A percentile compares a stretch with the other conserved stretches of the same genome.
These are phyloP conservation scores for Meredithiella fracta DNA, from an alignment of 2,329 filamentous ascomycete species.

Conservation along the genomic window DNA sequence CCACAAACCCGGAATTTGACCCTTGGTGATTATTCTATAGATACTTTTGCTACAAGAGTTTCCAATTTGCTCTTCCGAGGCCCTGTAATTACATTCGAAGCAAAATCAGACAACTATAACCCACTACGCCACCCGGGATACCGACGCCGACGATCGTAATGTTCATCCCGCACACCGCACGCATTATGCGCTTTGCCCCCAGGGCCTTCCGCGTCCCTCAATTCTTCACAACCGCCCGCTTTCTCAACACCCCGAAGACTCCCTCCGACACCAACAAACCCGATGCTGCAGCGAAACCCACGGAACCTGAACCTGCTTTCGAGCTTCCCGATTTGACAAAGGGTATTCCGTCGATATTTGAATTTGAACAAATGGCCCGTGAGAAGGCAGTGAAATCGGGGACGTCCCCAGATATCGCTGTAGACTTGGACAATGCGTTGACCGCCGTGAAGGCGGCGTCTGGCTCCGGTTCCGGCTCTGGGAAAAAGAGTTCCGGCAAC, in stretches of 20 bases:
- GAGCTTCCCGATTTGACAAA: conserved; percentile 83
- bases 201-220: no score
- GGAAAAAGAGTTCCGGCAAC: conserved; percentile 38
- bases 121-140: no score
- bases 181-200: no score
- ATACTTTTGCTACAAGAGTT: no score
- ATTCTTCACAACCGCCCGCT: neutral
- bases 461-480: conserved; percentile 24
- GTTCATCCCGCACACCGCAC: no score
- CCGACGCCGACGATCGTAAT: no score
- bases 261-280: neutral
- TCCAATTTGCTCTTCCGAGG: no score
- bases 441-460: conserved; percentile 21
- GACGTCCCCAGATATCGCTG: conserved; percentile 21
- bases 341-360: conserved; percentile 82
- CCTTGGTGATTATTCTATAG: no score
- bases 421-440: conserved; percentile 17
- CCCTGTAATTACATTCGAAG: no score
- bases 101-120: no score
- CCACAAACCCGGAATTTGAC: no score
- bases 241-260: neutral
- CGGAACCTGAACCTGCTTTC: conserved; percentile 25
- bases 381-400: conserved; percentile 3
- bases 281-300: neutral
- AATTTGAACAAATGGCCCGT: conserved; percentile 45